A percentile compares a stretch with the other conserved stretches of the same genome.
Conservation (phyloP, 2,329 filamentous ascomycete genomes). For the Ceratocystis variospora region DNA sequence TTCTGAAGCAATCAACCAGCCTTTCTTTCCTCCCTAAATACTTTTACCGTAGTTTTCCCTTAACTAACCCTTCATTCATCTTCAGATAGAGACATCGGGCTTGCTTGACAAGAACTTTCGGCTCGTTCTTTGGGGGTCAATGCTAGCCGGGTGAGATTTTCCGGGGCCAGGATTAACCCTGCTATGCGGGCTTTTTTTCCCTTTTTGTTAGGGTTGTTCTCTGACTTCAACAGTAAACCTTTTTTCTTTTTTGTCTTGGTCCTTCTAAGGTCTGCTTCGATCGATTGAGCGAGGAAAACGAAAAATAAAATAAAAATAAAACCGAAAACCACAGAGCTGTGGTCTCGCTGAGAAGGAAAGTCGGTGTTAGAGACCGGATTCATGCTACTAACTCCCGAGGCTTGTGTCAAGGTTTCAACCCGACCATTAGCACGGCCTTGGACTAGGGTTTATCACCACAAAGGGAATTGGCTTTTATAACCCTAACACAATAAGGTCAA, state of each 20-base stretch:
- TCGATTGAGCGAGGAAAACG: neutral
- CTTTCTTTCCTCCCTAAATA: neutral
- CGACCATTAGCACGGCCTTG: neutral
- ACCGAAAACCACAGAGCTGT: neutral
- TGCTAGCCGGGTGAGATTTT: neutral
- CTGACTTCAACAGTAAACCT: neutral
- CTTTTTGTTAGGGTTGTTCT: neutral
- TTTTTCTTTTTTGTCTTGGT: neutral
- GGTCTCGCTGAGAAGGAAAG: neutral
- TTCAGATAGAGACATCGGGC: neutral
- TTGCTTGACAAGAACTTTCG: neutral
- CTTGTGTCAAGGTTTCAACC: constrained; percentile 1
- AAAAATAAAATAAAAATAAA: neutral
- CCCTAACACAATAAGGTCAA: neutral
- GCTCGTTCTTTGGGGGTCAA: neutral
- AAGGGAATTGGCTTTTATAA: neutral
- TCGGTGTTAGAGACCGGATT: neutral
- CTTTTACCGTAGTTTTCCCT: neutral
- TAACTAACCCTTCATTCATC: neutral
- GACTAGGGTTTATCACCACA: neutral
- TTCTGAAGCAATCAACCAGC: neutral
- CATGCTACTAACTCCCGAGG: neutral
- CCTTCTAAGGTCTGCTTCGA: neutral
- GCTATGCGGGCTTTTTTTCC: neutral
- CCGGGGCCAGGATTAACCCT: neutral